Base-by-base conservation (phyloP, 371 early-diverging fungal species). In the Mortierella sp. region DNA sequence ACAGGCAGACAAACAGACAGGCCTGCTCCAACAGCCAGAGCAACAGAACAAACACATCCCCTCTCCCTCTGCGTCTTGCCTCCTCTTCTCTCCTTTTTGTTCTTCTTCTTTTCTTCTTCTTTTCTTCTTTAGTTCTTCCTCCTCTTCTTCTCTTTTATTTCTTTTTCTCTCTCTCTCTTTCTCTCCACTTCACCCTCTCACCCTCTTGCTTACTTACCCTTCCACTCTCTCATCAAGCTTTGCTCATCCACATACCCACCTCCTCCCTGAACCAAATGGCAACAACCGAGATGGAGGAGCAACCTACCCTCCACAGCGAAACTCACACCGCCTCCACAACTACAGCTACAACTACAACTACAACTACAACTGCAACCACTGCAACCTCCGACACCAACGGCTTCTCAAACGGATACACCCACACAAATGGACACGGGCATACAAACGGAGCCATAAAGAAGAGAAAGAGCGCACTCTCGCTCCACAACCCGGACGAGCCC, bases 281-380 rank as follows among this genome's bases (percentile, higher is more conserved):
- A 18, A 79, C 80, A 68, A 82, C 76, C 70, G 82, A 82, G 71
- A 80, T 79, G 82, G 82, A 86, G n/a, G 77, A 86, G 29, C 80
- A 77, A 10, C 16, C 35, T 3, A 44, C 70, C 18, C 43, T 24
- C 32, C 79, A 75, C 44, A 63, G 1, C 63, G 56, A 73, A 8
- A 43, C 35, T 21, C 73, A 71, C 32, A 68, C 76, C 58, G 6
- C 46, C 70, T 27, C 49, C 43, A 29, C 76, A 71, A 63, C 60
- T 27, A 35, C 24, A 35, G 18, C 38, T 38, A n/a, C 75, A 75
- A 43, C 49, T 14, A 46, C 71, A 68, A 27, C 38, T 63, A 35
- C 55, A 35, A 32, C 58, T 16, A 21, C 54, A 55, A 29, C 46
- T 32, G 56, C 44, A 27, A 41, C 71, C 14, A 35, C 49, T 44